Base-by-base conservation (phyloP, 257 asterid species). In the Coffea eugenioides region DNA sequence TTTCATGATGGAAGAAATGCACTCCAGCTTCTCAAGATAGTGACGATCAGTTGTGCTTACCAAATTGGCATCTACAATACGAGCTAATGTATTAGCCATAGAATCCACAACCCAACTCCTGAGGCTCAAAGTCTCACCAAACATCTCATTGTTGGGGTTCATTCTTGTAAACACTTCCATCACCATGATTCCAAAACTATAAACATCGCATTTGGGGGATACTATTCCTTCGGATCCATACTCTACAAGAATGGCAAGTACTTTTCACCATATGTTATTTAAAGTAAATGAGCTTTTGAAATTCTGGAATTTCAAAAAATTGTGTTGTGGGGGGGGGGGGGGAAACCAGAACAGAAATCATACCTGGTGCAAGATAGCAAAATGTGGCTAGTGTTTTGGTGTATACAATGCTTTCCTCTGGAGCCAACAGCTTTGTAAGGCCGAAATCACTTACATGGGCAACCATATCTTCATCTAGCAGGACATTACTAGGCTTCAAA, bases 301-400 rank as follows among this genome's bases (percentile, higher is more conserved):
- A 3, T 71, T 23, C 5, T 39, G 43, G 43, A 39, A 39, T 39
- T 39, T 39, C 43, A 39, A 39, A 39, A 39, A 39, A 39, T 39
- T 39, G 43, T 4, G 15, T 11, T 0, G 5, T 1, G 34, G 34
- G 34, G 34, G 34, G 31, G 31, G 31, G 34, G 31, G 18, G 5
- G 2, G 21, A 41, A 20, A 8, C 8, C 51, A 46, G 51, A 7
- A 6, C 51, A 46, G 51, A 46, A 6, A 9, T 9, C 8, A 0
- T 23, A 80, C 82, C 82, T 64, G 78, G 82, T 36, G 82, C 77
- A 79, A 71, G 25, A 23, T 80, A 79, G 16, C 82, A 71, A 20
- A 79, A 9, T 34, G 78, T 71, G 71, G 82, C 78, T 27, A 79
- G 25, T 0, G 82, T 80, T 72, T 34, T n/a, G 45, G 78, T 48